Conservation (phyloP, 768 basidiomycete species). For the Suillus subluteus region DNA sequence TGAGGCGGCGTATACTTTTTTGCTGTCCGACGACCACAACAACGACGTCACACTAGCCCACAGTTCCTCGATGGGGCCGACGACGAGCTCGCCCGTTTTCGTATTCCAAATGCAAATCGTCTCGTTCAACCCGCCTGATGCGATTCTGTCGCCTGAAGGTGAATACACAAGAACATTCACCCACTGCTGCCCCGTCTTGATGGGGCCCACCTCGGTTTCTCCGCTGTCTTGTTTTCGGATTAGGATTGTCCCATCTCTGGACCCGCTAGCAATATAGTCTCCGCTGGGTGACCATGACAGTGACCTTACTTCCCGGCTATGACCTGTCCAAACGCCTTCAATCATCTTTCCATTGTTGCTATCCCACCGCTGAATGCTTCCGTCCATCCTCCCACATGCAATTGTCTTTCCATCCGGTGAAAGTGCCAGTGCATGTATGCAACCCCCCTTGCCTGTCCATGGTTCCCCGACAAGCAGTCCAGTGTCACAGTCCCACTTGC, state of each 20-base stretch:
- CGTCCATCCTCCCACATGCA: neutral
- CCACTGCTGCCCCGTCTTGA: neutral
- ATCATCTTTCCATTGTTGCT: neutral
- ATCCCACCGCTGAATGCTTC: neutral
- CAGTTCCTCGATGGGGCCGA: slow-evolving; percentile 2
- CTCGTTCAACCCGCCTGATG: neutral
- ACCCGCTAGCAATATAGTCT: neutral
- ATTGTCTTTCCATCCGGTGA: neutral
- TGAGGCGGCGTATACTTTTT: neutral
- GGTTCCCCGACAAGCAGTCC: neutral
- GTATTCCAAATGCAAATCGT: neutral
- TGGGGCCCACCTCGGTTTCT: neutral
- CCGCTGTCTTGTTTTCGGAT: neutral
- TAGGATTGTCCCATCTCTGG: neutral
- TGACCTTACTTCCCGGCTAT: neutral
- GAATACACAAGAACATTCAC: neutral
- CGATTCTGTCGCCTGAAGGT: neutral
- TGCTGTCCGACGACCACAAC: neutral
- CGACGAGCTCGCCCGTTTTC: neutral
- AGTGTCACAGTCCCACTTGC: neutral
- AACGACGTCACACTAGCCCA: neutral
- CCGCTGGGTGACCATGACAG: slow-evolving; percentile 1
- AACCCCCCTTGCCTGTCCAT: neutral
- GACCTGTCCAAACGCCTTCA: neutral
- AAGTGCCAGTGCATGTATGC: neutral